phyloP scores from a whole-genome alignment of 2,329 filamentous ascomycete species.

The Trichophyton rubrum region DNA sequence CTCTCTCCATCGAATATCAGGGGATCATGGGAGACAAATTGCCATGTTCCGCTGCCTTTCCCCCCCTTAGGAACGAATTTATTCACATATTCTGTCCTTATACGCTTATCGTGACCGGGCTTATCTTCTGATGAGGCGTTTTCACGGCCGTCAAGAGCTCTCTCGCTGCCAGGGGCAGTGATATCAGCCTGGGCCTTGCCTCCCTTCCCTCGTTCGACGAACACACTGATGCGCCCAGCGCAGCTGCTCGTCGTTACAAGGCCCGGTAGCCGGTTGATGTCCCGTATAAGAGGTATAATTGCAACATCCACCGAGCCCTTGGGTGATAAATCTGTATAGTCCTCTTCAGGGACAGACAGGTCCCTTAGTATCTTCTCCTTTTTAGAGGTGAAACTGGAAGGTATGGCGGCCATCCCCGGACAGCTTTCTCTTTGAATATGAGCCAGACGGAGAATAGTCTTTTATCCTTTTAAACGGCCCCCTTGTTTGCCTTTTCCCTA shows the following conservation, averaged over 20 bases:
- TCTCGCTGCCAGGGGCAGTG: conserved; percentile 11
- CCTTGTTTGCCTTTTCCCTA: neutral
- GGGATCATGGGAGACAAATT: conserved; percentile 77
- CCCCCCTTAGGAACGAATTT: conserved; percentile 56
- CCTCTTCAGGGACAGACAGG: conserved; percentile 53
- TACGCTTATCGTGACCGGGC: neutral
- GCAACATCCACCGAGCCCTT: conserved; percentile 76
- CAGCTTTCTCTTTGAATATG: neutral
- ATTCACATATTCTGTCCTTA: conserved; percentile 8
- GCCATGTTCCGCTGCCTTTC: conserved; percentile 74
- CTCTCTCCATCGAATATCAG: conserved; percentile 27
- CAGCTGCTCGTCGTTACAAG: conserved; percentile 90
- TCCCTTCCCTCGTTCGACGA: conserved; percentile 57
- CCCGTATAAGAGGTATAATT: conserved; percentile 62
- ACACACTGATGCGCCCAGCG: conserved; percentile 75
- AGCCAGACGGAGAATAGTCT: no score
- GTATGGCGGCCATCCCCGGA: neutral
- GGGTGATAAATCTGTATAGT: conserved; percentile 74
- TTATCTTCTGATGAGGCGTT: neutral
- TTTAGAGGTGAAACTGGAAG: conserved; percentile 40
- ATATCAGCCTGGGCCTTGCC: conserved; percentile 2
- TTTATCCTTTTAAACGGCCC: neutral
- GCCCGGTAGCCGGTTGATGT: conserved; percentile 62
- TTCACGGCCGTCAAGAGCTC: neutral
- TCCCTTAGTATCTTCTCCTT: conserved; percentile 63